A percentile compares a stretch with the other conserved stretches of the same genome.
These are phyloP conservation scores for Neoarthrinium moseri DNA, from an alignment of 2,329 filamentous ascomycete species.

Conservation along the genomic window DNA sequence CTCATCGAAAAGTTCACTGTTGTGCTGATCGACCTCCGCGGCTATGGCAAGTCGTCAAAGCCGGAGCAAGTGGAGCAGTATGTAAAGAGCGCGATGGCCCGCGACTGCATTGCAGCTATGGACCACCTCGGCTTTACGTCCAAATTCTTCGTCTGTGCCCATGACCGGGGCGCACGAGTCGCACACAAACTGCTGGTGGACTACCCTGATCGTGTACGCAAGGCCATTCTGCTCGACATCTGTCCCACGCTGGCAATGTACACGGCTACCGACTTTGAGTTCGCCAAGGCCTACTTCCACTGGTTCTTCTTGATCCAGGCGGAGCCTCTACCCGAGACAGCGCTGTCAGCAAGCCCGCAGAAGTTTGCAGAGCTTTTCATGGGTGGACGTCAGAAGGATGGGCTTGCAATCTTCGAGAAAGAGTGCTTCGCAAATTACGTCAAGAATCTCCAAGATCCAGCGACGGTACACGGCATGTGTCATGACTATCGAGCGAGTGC, in stretches of 20 bases:
- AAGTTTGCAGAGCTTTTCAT: constrained; percentile 41
- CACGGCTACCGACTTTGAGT: constrained; percentile 36
- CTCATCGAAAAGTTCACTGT: constrained; percentile 39
- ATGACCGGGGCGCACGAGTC: constrained; percentile 57
- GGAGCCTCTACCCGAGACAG: constrained; percentile 47
- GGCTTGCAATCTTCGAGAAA: constrained; percentile 30
- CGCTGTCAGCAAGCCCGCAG: constrained; percentile 37
- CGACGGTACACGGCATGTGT: constrained; percentile 46
- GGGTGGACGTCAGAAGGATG: constrained; percentile 36
- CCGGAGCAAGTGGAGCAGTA: constrained; percentile 34
- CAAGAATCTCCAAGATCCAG: constrained; percentile 36
- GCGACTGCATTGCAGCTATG: constrained; percentile 47
- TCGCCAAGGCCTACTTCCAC: constrained; percentile 53
- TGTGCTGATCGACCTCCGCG: constrained; percentile 47
- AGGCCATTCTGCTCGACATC: constrained; percentile 49
- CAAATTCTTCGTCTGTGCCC: constrained; percentile 48
- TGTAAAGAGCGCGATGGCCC: constrained; percentile 48
- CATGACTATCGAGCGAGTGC: constrained; percentile 56
- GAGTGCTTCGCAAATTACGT: constrained; percentile 40
- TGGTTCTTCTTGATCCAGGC: constrained; percentile 59
- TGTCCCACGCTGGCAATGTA: constrained; percentile 56
- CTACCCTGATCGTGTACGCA: constrained; percentile 37
- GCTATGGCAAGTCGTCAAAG: constrained; percentile 51
- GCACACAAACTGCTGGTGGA: constrained; percentile 54
- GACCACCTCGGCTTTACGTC: constrained; percentile 32